phyloP scores from a whole-genome alignment of 75 land plant species.

The Pseudotsuga menziesii region DNA sequence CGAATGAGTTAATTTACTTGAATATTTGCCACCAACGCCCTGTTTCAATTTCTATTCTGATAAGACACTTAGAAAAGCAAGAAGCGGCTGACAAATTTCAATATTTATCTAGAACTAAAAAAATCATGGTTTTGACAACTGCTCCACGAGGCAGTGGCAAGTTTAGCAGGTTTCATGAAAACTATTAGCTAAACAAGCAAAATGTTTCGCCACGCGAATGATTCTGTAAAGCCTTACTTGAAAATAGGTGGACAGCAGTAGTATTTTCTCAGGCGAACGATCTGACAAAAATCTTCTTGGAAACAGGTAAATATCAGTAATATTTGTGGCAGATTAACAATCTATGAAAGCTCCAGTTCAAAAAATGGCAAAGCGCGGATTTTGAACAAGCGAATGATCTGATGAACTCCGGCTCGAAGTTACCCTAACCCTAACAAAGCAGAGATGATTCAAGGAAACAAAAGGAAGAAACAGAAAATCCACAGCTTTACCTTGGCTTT shows the following conservation, averaged over 20 bases:
- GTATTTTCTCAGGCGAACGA: background rate
- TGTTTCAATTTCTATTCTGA: too few relatives aligned
- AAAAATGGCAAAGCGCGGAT: background rate
- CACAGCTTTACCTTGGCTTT: conserved; percentile 48
- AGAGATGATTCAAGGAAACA: too few relatives aligned
- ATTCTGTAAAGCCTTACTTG: background rate
- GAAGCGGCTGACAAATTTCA: too few relatives aligned
- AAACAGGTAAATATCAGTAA: background rate
- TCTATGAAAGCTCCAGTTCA: background rate
- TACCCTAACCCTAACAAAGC: background rate
- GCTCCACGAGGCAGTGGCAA: too few relatives aligned
- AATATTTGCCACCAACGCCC: too few relatives aligned
- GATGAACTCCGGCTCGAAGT: background rate
- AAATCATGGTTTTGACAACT: too few relatives aligned
- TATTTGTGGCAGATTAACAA: background rate
- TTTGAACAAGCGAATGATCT: background rate
- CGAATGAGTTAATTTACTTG: too few relatives aligned
- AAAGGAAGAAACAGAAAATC: background rate
- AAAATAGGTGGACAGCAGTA: background rate
- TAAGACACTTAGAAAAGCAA: too few relatives aligned
- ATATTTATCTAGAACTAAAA: too few relatives aligned
- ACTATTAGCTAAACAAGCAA: background rate
- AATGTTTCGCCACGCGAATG: background rate
- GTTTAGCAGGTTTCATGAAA: too few relatives aligned
- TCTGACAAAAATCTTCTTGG: background rate